Conservation (phyloP, 176 grass and related monocot genomes). For the Luzula sylvatica region DNA sequence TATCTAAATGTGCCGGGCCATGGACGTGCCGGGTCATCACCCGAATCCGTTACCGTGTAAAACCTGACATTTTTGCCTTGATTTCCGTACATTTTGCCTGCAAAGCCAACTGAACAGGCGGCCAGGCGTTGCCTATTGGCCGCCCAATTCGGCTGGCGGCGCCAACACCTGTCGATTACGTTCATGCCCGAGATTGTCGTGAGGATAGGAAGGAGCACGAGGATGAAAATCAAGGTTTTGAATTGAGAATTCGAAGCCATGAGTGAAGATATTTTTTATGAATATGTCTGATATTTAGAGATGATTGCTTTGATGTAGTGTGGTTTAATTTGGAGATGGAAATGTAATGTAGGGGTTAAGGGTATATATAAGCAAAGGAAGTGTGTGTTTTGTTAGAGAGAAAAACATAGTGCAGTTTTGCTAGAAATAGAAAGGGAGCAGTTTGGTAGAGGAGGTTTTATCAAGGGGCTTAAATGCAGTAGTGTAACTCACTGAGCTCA, state of each 20-base stretch:
- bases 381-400: neutral
- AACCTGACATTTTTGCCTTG: constrained; percentile 18
- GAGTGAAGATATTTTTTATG: neutral
- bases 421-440: constrained; percentile 12
- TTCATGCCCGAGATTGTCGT: constrained; percentile 16
- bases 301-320: neutral
- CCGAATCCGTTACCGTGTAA: constrained; percentile 56
- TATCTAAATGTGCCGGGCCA: constrained; percentile 58
- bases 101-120: constrained; percentile 57
- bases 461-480: too few relatives aligned
- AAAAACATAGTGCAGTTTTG: neutral
- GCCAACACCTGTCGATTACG: constrained; percentile 67
- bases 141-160: constrained; percentile 38
- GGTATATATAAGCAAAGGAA: neutral
- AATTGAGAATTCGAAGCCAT: neutral
- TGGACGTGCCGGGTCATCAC: constrained; percentile 50
- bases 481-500: too few relatives aligned
- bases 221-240: neutral
- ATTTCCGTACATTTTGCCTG: constrained; percentile 65
- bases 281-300: neutral
- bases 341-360: neutral
- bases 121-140: constrained; percentile 47
- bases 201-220: neutral
- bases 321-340: neutral
- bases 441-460: neutral